phyloP scores from a whole-genome alignment of 768 basidiomycete genomes.

The Holtermannia corniformis region DNA sequence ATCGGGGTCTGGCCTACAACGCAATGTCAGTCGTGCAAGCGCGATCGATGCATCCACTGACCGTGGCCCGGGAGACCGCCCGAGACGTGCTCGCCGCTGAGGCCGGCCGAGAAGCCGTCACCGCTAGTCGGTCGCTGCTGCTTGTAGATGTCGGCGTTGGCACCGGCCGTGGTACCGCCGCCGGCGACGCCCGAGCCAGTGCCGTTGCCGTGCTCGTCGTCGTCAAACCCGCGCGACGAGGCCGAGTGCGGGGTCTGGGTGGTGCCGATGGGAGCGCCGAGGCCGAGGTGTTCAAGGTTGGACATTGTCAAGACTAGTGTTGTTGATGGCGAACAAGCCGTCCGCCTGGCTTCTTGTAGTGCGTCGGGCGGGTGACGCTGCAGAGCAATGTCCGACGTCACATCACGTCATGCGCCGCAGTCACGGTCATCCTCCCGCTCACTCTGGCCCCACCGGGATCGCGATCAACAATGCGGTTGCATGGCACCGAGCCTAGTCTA shows the following conservation, averaged over 20 bases:
- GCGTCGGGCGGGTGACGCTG: background rate
- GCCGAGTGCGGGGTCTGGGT: background rate
- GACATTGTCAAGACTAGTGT: background rate
- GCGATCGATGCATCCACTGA: background rate
- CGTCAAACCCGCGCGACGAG: constrained; percentile 15
- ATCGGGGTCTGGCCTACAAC: constrained; percentile 16
- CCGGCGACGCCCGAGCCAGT: constrained; percentile 19
- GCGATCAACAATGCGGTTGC: background rate
- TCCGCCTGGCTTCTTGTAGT: too few relatives aligned
- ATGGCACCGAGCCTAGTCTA: background rate
- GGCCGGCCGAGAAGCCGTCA: constrained; percentile 19
- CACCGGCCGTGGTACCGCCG: constrained; percentile 14
- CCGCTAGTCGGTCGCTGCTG: constrained; percentile 21
- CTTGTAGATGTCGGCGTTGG: background rate
- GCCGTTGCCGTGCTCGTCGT: constrained; percentile 29
- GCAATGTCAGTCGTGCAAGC: background rate
- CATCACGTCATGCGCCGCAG: background rate
- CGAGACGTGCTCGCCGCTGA: constrained; percentile 29
- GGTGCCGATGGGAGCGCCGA: constrained; percentile 18
- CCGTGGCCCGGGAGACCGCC: constrained; percentile 10
- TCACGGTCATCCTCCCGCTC: too few relatives aligned
- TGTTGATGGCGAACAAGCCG: too few relatives aligned
- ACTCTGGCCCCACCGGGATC: background rate
- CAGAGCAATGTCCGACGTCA: background rate
- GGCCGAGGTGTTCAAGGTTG: constrained; percentile 8